Percentiles rank a stretch among this genome's conserved stretches.
These are phyloP conservation scores for Mesembryanthemum crystallinum DNA, from an alignment of 148 eudicot species.

Conservation along the genomic window DNA sequence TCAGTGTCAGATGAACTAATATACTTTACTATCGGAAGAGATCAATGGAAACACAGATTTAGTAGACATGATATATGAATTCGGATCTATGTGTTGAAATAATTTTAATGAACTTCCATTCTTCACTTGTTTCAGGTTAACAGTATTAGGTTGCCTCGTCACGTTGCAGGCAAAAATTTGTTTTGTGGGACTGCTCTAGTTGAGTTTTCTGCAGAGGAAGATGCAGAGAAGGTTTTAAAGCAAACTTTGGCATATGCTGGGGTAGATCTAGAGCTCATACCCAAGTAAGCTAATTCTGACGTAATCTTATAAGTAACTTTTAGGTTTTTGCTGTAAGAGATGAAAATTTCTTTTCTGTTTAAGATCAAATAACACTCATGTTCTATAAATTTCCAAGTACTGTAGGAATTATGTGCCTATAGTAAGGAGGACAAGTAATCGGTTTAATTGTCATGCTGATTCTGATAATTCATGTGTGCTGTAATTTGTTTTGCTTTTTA, in stretches of 20 bases:
- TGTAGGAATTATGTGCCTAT: background rate
- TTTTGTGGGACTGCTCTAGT: constrained; percentile 86
- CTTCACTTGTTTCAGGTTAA: constrained; percentile 55
- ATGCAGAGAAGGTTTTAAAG: constrained; percentile 59
- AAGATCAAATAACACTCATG: background rate
- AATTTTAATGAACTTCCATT: background rate
- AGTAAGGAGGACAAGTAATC: background rate
- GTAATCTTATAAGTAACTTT: background rate
- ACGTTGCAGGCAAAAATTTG: constrained; percentile 62
- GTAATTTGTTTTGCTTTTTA: background rate
- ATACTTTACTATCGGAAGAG: background rate
- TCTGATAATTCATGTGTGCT: background rate
- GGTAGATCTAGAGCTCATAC: constrained; percentile 62
- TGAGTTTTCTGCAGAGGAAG: constrained; percentile 87
- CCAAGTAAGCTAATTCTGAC: constrained; percentile 55
- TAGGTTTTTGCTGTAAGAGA: background rate
- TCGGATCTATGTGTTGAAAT: background rate
- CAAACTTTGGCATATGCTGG: constrained; percentile 66
- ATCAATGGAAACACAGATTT: background rate
- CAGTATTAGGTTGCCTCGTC: constrained; percentile 89
- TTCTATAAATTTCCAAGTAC: background rate
- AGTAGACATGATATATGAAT: background rate
- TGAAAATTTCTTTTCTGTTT: background rate
- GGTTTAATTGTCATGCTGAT: background rate
- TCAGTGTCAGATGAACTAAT: background rate